Evolutionary conservation across 805 yeast species (phyloP), one percentile per base, ranked within the genome.

Genomic region (Saccharomycopsis babjevae): DNA sequence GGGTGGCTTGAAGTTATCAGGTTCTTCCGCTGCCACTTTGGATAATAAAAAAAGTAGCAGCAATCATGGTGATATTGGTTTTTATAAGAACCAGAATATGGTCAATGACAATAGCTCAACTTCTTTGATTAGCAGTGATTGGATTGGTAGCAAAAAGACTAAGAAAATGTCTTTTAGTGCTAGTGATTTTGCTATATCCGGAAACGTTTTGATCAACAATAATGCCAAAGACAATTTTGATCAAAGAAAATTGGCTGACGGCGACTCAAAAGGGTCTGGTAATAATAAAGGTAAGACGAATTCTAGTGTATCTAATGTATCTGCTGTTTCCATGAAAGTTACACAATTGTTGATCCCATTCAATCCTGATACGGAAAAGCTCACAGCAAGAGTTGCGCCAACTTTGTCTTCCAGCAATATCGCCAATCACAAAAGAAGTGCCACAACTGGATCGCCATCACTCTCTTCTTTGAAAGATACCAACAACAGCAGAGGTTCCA

Each of bases 141-240:
- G 52, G 52, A 22, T 46, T 25, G 52, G 52, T 22, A 46, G 32
- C 15, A 46, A 46, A 22, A 46, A 46, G 52, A 46, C 52, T 22
- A 46, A 46, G 32, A 46, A 46, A 46, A 46, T 46, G 52, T 46
- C 52, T 46, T 46, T 46, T n/a, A 46, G 52, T 46, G 52, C 52
- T 16, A 46, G 52, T 11, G 52, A 46, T 46, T 46, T 46, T 46
- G 52, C 52, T 22, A 46, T 46, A 10, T 46, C 52, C 10, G 52
- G 52, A 22, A 46, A 46, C 15, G 32, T 46, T 25, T 46, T 46
- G 52, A 46, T 46, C 22, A 46, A 46, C 18, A 46, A 46, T 46
- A 46, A 22, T 46, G 52, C 52, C 16, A 46, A 25, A 46, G 52
- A 46, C 28, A 46, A 46, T 46, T 46, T 46, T 22, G 52, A 46